Percentiles rank a stretch among this genome's conserved stretches.
Evolutionary conservation across 257 asterid species (phyloP).

Genomic region (Solanum boliviense): DNA sequence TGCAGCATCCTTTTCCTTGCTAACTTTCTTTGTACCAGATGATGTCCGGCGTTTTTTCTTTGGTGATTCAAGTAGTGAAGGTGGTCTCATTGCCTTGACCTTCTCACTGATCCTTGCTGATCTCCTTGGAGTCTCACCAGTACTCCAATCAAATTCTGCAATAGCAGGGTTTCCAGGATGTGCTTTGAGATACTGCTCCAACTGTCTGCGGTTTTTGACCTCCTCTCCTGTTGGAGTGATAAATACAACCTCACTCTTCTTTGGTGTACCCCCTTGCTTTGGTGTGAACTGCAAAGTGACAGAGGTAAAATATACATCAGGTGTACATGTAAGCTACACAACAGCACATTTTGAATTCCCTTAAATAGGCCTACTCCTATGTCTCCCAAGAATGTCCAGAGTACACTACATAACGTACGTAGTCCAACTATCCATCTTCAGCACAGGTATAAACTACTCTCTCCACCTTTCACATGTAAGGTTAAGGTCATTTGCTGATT

Average conservation of each 20-base stretch:
- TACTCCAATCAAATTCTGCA: slow-evolving; percentile 90
- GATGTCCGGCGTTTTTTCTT: slow-evolving; percentile 54
- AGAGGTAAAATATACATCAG: background rate
- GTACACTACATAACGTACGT: background rate
- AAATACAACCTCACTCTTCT: slow-evolving; percentile 63
- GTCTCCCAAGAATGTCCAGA: background rate
- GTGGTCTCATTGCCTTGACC: slow-evolving; percentile 52
- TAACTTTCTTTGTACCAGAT: slow-evolving; percentile 2
- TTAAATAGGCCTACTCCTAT: background rate
- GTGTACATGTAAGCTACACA: background rate
- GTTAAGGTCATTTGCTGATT: background rate
- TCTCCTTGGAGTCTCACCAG: slow-evolving; percentile 91
- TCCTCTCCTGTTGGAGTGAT: slow-evolving; percentile 89
- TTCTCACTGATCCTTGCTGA: slow-evolving; percentile 86
- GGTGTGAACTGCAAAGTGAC: slow-evolving; percentile 46
- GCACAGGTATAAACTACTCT: background rate
- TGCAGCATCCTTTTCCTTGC: background rate
- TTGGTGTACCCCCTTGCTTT: slow-evolving; percentile 52
- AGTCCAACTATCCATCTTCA: background rate
- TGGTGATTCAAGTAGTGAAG: slow-evolving; percentile 48
- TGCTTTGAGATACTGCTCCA: slow-evolving; percentile 66
- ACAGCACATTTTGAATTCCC: background rate
- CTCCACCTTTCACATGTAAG: background rate
- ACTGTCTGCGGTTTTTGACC: slow-evolving; percentile 49
- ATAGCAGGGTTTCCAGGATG: slow-evolving; percentile 60